A percentile compares a stretch with the other conserved stretches of the same genome.
These are phyloP conservation scores for Brassica rapa DNA, from an alignment of 345 rosid genomes.

Conservation along the genomic window DNA sequence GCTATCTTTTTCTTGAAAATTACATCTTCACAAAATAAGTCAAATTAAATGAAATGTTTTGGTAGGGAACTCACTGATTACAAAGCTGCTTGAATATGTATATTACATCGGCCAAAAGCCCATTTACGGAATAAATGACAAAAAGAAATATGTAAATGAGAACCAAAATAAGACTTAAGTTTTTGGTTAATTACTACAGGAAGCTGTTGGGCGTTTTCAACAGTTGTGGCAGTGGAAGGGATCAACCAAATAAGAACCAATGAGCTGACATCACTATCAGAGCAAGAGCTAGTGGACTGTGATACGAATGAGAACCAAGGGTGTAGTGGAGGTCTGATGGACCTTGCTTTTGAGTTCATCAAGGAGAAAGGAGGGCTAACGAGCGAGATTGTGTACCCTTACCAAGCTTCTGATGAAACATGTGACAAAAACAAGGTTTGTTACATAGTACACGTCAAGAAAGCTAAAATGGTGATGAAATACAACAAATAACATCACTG, in stretches of 20 bases:
- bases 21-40: too few relatives aligned
- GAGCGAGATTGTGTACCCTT: conserved; percentile 67
- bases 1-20: too few relatives aligned
- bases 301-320: conserved; percentile 63
- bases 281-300: conserved; percentile 85
- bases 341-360: conserved; percentile 70
- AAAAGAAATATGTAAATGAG: background rate
- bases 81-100: background rate
- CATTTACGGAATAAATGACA: background rate
- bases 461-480: background rate
- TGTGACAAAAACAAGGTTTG: conserved; percentile 62
- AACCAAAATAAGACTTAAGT: background rate
- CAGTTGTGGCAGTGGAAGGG: conserved; percentile 82
- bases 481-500: background rate
- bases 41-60: background rate
- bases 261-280: conserved; percentile 57
- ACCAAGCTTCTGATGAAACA: conserved; percentile 51
- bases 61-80: background rate
- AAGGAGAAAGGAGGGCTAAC: conserved; percentile 67
- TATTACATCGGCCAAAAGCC: background rate
- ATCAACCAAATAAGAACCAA: conserved; percentile 70
- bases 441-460: background rate
- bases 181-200: conserved; percentile 45
- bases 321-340: conserved; percentile 84
- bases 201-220: conserved; percentile 94